phyloP scores from a whole-genome alignment of 805 yeast genomes.

The Starmerella etchellsii region DNA sequence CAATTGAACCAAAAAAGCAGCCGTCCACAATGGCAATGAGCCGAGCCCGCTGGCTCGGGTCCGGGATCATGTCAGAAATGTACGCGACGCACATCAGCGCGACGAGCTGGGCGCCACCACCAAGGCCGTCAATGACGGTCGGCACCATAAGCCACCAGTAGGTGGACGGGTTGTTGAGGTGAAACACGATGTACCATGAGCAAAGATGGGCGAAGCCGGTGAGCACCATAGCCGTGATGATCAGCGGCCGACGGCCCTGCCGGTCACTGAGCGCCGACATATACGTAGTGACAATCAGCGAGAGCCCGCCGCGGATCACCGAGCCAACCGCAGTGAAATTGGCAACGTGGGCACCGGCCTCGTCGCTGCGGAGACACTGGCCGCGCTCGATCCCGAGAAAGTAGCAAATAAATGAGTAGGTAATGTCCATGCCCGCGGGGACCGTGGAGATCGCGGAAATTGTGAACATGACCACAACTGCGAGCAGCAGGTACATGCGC shows the following conservation, averaged over 20 bases:
- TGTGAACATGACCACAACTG: slow-evolving; percentile 5
- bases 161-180: slow-evolving; percentile 10
- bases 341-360: slow-evolving; percentile 16
- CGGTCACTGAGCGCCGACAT: slow-evolving; percentile 20
- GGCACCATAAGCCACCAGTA: slow-evolving; percentile 21
- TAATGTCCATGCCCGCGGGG: slow-evolving; percentile 18
- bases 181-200: slow-evolving; percentile 20
- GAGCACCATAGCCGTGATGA: slow-evolving; percentile 13
- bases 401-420: slow-evolving; percentile 19
- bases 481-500: slow-evolving; percentile 13
- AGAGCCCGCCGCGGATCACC: slow-evolving; percentile 9
- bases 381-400: slow-evolving; percentile 9
- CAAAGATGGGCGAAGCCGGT: slow-evolving; percentile 9
- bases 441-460: slow-evolving; percentile 14
- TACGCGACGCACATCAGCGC: slow-evolving; percentile 17
- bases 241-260: slow-evolving; percentile 19
- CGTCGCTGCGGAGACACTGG: slow-evolving; percentile 16
- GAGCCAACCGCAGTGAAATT: slow-evolving; percentile 13
- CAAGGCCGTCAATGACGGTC: slow-evolving; percentile 15
- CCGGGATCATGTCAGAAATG: slow-evolving; percentile 19
- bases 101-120: slow-evolving; percentile 18
- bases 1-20: slow-evolving; percentile 17
- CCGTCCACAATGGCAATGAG: slow-evolving; percentile 19
- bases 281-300: slow-evolving; percentile 14
- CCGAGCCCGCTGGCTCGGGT: slow-evolving; percentile 16